Percentiles rank a stretch among this genome's conserved stretches.
phyloP scores from a whole-genome alignment of 805 yeast genomes.

The Cyberlindnera euphorbiae region DNA sequence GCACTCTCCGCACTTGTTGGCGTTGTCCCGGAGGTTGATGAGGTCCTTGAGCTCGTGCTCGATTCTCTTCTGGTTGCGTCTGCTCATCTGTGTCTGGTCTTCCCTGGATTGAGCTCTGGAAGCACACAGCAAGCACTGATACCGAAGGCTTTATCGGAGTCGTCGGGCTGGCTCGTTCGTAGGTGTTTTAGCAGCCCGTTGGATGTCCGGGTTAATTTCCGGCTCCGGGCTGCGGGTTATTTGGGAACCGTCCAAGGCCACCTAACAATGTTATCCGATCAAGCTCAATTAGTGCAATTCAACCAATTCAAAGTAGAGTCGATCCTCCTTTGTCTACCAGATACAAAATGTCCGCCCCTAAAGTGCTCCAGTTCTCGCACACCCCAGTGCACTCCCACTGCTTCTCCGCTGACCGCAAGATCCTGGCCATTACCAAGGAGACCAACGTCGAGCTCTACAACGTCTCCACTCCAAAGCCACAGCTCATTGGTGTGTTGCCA shows the following conservation, averaged over 20 bases:
- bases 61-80: conserved; percentile 36
- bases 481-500: conserved; percentile 56
- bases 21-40: conserved; percentile 53
- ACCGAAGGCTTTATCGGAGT: no score
- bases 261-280: no score
- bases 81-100: conserved; percentile 19
- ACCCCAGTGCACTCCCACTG: conserved; percentile 89
- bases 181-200: no score
- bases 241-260: no score
- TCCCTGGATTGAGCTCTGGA: no score
- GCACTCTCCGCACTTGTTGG: conserved; percentile 79
- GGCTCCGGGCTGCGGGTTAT: no score
- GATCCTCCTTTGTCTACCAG: conserved; percentile 18
- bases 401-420: conserved; percentile 60
- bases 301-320: conserved; percentile 23
- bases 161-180: no score
- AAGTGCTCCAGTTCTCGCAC: conserved; percentile 64
- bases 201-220: no score
- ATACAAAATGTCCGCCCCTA: conserved; percentile 16
- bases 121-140: no score
- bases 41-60: conserved; percentile 54
- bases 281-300: no score
- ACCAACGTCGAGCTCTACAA: conserved; percentile 71
- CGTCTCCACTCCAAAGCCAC: conserved; percentile 50
- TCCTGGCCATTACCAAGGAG: conserved; percentile 79